These are phyloP conservation scores for Encephalitozoon cuniculi DNA, from an alignment of 371 early-diverging fungal species.

Conservation along the genomic window DNA sequence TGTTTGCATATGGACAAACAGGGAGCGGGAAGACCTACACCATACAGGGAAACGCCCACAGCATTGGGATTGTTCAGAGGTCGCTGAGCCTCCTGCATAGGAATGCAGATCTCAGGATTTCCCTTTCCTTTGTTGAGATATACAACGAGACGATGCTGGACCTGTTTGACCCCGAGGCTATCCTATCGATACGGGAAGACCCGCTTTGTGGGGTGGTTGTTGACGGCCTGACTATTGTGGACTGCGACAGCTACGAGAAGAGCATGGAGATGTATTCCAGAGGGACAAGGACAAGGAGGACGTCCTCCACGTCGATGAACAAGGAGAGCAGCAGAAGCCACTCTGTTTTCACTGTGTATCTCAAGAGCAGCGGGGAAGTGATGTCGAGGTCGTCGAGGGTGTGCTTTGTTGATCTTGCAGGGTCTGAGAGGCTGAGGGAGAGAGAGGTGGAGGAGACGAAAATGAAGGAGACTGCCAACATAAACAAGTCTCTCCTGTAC, in stretches of 20 bases:
- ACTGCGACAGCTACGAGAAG: conserved; percentile 62
- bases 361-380: conserved; percentile 62
- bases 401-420: conserved; percentile 68
- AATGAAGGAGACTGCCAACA: conserved; percentile 65
- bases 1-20: conserved; percentile 62
- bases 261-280: conserved; percentile 63
- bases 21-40: conserved; percentile 62
- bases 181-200: conserved; percentile 63
- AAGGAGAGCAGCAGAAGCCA: conserved; percentile 65
- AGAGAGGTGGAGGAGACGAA: conserved; percentile 62
- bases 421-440: conserved; percentile 65
- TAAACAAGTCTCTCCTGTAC: conserved; percentile 66
- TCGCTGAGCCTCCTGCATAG: conserved; percentile 37
- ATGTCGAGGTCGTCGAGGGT: conserved; percentile 62
- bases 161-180: conserved; percentile 58
- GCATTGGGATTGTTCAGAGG: conserved; percentile 54
- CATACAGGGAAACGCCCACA: conserved; percentile 56
- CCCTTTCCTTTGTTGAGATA: conserved; percentile 66
- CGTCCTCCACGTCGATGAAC: conserved; percentile 66
- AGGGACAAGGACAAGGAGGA: conserved; percentile 65
- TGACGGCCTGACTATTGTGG: conserved; percentile 61
- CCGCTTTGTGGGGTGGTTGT: conserved; percentile 62
- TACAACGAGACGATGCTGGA: conserved; percentile 68
- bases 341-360: conserved; percentile 64
- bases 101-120: conserved; percentile 1